Conservation (phyloP, 176 grass and related monocot species). For the Alopecurus myosuroides region DNA sequence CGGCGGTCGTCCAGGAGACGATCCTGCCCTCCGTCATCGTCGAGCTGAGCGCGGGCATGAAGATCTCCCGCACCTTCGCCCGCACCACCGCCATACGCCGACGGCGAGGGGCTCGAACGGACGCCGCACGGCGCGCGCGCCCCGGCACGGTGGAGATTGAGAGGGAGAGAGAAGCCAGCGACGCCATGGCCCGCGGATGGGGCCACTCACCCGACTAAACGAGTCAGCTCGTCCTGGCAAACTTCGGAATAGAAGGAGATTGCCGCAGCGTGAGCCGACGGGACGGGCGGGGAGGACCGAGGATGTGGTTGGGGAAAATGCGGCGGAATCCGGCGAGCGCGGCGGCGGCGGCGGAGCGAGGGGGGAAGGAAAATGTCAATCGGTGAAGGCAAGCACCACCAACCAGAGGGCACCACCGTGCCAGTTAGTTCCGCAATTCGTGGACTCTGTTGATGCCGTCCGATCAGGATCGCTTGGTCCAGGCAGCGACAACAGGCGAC, state of each 20-base stretch:
- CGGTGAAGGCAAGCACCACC: conserved; percentile 18
- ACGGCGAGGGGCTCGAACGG: background rate
- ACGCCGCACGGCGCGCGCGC: background rate
- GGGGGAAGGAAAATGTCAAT: conserved; percentile 1
- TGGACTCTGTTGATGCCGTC: background rate
- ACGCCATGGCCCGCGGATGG: conserved; percentile 25
- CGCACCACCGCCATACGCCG: conserved; percentile 36
- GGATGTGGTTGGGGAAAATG: background rate
- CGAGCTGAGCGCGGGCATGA: conserved; percentile 86
- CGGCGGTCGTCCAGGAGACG: conserved; percentile 71
- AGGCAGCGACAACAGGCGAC: background rate
- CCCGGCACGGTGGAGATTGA: conserved; percentile 12
- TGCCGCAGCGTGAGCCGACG: background rate
- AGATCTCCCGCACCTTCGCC: conserved; percentile 91
- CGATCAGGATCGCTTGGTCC: background rate
- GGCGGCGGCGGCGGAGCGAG: background rate
- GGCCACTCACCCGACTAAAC: background rate
- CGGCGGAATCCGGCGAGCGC: conserved; percentile 11
- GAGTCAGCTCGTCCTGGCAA: background rate
- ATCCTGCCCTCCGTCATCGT: conserved; percentile 92
- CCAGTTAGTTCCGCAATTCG: background rate
- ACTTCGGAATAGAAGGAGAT: background rate
- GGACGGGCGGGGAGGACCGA: background rate
- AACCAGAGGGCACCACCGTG: background rate
- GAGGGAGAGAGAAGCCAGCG: conserved; percentile 17